Evolutionary conservation across 768 basidiomycete genomes (phyloP).

Genomic region (Amanita jacksonii): DNA sequence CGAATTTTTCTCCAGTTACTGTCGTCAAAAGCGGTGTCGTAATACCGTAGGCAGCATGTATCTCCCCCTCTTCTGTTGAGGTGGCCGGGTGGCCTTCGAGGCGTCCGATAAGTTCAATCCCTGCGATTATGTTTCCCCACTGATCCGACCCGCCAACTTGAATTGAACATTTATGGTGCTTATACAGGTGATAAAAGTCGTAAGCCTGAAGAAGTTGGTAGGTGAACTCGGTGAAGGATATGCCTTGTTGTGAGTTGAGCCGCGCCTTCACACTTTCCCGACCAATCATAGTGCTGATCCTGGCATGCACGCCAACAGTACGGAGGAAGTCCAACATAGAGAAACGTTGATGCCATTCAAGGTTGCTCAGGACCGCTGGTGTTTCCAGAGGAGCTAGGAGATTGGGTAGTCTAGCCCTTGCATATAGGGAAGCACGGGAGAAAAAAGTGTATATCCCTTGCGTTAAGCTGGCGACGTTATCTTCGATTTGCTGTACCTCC

Average conservation of each 20-base stretch:
- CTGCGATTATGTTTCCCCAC: constrained; percentile 96
- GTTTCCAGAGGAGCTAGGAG: constrained; percentile 10
- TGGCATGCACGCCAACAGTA: constrained; percentile 65
- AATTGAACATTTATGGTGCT: constrained; percentile 57
- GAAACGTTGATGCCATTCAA: constrained; percentile 71
- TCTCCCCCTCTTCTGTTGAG: constrained; percentile 17
- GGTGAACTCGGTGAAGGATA: constrained; percentile 98
- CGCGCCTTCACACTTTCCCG: constrained; percentile 86
- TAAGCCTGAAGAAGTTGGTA: constrained; percentile 97
- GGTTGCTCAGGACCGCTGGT: constrained; percentile 32
- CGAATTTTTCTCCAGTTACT: constrained; percentile 87
- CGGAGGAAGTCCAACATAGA: constrained; percentile 79
- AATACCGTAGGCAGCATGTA: constrained; percentile 55
- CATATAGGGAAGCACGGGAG: constrained; percentile 51
- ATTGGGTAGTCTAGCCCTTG: constrained; percentile 23
- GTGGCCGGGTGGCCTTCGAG: constrained; percentile 6
- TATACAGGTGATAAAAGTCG: constrained; percentile 78
- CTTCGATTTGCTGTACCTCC: constrained; percentile 43
- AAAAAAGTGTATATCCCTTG: constrained; percentile 69
- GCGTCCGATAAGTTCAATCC: constrained; percentile 78
- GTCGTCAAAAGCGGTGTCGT: constrained; percentile 95
- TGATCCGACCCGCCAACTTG: constrained; percentile 98
- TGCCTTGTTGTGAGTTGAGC: constrained; percentile 68
- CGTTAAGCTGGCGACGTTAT: constrained; percentile 59
- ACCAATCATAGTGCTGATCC: constrained; percentile 84